A percentile compares a stretch with the other conserved stretches of the same genome.
Evolutionary conservation across 768 basidiomycete species (phyloP).

Genomic region (Cystofilobasidium ferigula): DNA sequence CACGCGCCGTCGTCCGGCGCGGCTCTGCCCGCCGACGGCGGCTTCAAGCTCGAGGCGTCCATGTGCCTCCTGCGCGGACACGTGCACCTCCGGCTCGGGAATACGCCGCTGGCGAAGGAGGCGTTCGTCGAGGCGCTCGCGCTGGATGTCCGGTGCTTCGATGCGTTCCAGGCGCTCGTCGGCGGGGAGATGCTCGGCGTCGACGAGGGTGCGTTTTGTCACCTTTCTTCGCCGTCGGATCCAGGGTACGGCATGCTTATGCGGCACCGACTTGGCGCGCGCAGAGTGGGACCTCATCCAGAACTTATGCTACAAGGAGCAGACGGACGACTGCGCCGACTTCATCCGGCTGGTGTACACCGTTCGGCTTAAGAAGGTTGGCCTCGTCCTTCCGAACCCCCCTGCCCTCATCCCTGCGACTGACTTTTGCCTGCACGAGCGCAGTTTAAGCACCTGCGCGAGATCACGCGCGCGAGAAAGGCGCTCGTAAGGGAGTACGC

Average conservation of each 20-base stretch:
- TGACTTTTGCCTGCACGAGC: not conserved
- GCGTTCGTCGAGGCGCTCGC: conserved; percentile 92
- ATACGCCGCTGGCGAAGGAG: conserved; percentile 78
- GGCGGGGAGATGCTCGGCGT: conserved; percentile 92
- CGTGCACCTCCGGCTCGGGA: conserved; percentile 85
- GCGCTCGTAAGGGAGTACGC: conserved; percentile 72
- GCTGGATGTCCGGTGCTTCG: conserved; percentile 93
- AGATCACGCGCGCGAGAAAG: conserved; percentile 68
- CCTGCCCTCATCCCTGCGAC: not conserved
- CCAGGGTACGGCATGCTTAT: not conserved
- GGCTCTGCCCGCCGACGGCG: conserved; percentile 73
- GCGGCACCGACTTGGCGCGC: not conserved
- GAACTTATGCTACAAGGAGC: conserved; percentile 65
- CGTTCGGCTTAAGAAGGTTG: conserved; percentile 68
- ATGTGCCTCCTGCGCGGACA: conserved; percentile 91
- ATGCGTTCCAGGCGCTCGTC: conserved; percentile 80
- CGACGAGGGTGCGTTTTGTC: conserved; percentile 60
- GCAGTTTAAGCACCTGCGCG: conserved; percentile 62
- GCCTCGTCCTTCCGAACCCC: not conserved
- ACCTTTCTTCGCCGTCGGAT: not conserved
- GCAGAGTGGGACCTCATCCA: conserved; percentile 95
- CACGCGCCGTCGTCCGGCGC: conserved; percentile 58
- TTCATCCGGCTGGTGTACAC: conserved; percentile 91
- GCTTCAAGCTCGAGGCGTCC: conserved; percentile 97
- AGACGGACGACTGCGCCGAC: conserved; percentile 75